These are phyloP conservation scores for Xylariomycetidae sp. DNA, from an alignment of 2,329 filamentous ascomycete genomes.

Conservation along the genomic window DNA sequence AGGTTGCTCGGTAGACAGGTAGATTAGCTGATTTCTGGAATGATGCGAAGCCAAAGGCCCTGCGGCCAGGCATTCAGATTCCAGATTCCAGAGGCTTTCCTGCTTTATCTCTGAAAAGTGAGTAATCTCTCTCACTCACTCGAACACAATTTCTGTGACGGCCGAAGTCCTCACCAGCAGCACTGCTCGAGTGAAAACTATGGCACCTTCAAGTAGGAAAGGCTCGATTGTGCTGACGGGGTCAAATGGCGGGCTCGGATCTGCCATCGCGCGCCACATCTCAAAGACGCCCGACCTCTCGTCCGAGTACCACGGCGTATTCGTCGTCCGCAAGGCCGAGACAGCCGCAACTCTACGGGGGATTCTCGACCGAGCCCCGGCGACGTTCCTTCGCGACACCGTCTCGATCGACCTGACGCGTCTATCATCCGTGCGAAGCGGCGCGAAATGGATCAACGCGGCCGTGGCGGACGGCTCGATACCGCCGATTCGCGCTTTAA, in stretches of 20 bases:
- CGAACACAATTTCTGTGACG: no score
- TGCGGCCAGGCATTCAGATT: no score
- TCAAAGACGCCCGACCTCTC: not conserved
- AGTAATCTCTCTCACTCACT: no score
- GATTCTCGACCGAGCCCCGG: not conserved
- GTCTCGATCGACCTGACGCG: slow-evolving; percentile 12
- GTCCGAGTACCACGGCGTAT: not conserved
- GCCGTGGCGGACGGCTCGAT: slow-evolving; percentile 15
- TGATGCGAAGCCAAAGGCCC: no score
- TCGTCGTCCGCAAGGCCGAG: not conserved
- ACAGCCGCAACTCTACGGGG: not conserved
- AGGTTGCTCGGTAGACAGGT: no score
- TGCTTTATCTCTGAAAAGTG: no score
- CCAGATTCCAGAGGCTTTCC: no score
- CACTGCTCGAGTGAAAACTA: not conserved
- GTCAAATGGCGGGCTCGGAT: not conserved
- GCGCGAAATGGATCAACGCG: slow-evolving; percentile 13
- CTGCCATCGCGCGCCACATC: not conserved
- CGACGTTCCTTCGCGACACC: slow-evolving; percentile 3
- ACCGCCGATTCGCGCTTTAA: slow-evolving; percentile 21
- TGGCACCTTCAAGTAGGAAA: not conserved
- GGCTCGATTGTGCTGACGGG: not conserved
- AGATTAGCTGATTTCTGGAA: no score
- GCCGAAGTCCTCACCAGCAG: no score
- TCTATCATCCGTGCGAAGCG: slow-evolving; percentile 11